Conservation (phyloP, 2,329 filamentous ascomycete species). For the Fusarium nematophilum region DNA sequence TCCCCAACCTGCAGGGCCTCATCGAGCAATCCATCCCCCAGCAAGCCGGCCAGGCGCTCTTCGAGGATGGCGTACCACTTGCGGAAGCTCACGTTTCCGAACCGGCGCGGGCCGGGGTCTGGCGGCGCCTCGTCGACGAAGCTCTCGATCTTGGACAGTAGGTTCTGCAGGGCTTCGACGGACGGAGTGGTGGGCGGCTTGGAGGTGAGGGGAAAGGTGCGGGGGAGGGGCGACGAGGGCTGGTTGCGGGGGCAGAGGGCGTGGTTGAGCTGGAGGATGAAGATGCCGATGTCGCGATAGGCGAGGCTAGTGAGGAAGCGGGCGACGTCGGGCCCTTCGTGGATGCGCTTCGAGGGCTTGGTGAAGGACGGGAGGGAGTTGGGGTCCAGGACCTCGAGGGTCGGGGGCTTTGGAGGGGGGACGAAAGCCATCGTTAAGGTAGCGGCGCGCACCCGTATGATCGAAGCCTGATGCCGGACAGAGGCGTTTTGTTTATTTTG, state of each 20-base stretch:
- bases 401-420: constrained; percentile 36
- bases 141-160: constrained; percentile 73
- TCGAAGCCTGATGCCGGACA: background rate
- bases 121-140: constrained; percentile 85
- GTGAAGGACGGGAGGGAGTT: constrained; percentile 65
- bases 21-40: constrained; percentile 45
- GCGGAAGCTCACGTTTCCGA: constrained; percentile 92
- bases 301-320: constrained; percentile 84
- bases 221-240: constrained; percentile 43
- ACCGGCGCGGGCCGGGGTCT: constrained; percentile 85
- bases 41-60: constrained; percentile 59
- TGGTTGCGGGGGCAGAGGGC: constrained; percentile 79
- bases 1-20: constrained; percentile 47
- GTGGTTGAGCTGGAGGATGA: constrained; percentile 90
- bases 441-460: background rate
- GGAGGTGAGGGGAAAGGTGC: constrained; percentile 58
- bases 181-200: constrained; percentile 59
- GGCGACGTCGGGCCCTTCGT: constrained; percentile 84
- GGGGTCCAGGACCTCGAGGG: constrained; percentile 62
- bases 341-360: constrained; percentile 81
- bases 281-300: constrained; percentile 87
- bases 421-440: constrained; percentile 36
- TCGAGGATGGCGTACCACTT: constrained; percentile 82
- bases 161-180: constrained; percentile 71
- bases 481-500: background rate